Evolutionary conservation across 371 early-diverging fungal species (phyloP).

Genomic region (Mortierella sp.): DNA sequence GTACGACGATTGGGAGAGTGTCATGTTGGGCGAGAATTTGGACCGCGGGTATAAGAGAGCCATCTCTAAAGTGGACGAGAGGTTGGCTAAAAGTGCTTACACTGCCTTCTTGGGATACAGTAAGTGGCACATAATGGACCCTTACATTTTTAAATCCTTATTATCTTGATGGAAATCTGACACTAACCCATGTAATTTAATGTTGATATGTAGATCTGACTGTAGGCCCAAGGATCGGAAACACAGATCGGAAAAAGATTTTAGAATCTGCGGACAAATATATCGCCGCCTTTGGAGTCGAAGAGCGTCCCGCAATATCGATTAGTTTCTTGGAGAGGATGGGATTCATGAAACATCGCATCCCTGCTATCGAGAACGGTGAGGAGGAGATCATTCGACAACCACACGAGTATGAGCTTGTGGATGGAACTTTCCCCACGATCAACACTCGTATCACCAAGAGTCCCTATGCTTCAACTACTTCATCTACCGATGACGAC

Average conservation of each 20-base stretch:
- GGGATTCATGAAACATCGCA: constrained; percentile 47
- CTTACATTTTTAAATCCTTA: not conserved
- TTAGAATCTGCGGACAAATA: constrained; percentile 47
- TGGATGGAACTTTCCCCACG: constrained; percentile 50
- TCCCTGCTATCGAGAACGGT: constrained; percentile 17
- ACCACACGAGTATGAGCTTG: constrained; percentile 27
- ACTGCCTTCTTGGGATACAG: constrained; percentile 55
- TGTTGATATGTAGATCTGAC: constrained; percentile 55
- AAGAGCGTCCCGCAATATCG: constrained; percentile 49
- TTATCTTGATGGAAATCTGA: not conserved
- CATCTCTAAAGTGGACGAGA: constrained; percentile 45
- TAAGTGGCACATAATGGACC: constrained; percentile 11
- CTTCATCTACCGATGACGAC: not conserved
- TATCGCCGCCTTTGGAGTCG: constrained; percentile 43
- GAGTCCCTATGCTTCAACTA: constrained; percentile 8
- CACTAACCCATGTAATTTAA: not conserved
- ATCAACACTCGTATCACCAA: constrained; percentile 48
- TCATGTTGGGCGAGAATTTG: constrained; percentile 50
- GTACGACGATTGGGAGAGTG: constrained; percentile 54
- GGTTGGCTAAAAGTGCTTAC: constrained; percentile 52
- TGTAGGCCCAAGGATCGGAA: constrained; percentile 37
- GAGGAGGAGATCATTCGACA: constrained; percentile 4
- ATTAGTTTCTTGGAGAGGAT: constrained; percentile 54
- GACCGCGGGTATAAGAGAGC: constrained; percentile 50
- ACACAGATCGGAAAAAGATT: constrained; percentile 28